A percentile compares a stretch with the other conserved stretches of the same genome.
Conservation (phyloP, 352 stramenopile genomes). For the Paralagenidium karlingii region DNA sequence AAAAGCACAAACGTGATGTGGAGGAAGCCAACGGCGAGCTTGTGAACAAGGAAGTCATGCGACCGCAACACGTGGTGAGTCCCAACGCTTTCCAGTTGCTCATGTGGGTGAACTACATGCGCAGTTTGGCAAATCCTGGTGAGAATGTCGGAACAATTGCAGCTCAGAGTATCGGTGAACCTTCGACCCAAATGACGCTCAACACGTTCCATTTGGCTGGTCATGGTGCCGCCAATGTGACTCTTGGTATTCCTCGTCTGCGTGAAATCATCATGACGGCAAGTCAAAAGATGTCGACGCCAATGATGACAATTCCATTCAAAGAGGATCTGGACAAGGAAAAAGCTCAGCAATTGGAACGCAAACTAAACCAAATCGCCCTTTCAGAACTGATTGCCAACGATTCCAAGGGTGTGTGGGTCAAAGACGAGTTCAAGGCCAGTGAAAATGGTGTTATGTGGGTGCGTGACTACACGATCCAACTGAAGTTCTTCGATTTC, state of each 20-base stretch:
- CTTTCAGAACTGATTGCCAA: conserved; percentile 88
- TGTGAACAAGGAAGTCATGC: conserved; percentile 62
- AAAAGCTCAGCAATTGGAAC: conserved; percentile 62
- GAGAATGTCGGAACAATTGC: conserved; percentile 98
- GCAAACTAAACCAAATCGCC: conserved; percentile 87
- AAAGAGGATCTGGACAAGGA: conserved; percentile 26
- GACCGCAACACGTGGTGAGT: conserved; percentile 60
- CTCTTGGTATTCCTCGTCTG: conserved; percentile 98
- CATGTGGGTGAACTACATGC: conserved; percentile 97
- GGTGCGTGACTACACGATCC: conserved; percentile 95
- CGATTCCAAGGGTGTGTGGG: conserved; percentile 84
- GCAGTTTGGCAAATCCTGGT: conserved; percentile 92
- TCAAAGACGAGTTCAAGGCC: conserved; percentile 86
- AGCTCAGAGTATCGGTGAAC: conserved; percentile 98
- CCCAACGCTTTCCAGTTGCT: conserved; percentile 85
- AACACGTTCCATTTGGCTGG: conserved; percentile 99
- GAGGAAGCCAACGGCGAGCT: conserved; percentile 14
- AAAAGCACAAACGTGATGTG: conserved; percentile 23
- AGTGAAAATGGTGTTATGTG: conserved; percentile 86
- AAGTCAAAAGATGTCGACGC: conserved; percentile 94
- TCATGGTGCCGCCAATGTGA: conserved; percentile 98
- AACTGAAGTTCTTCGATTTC: conserved; percentile 88
- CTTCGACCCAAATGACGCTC: conserved; percentile 99
- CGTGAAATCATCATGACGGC: conserved; percentile 99
- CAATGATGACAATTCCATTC: conserved; percentile 98